phyloP scores from a whole-genome alignment of 257 asterid species.

The Przewalskia tangutica region DNA sequence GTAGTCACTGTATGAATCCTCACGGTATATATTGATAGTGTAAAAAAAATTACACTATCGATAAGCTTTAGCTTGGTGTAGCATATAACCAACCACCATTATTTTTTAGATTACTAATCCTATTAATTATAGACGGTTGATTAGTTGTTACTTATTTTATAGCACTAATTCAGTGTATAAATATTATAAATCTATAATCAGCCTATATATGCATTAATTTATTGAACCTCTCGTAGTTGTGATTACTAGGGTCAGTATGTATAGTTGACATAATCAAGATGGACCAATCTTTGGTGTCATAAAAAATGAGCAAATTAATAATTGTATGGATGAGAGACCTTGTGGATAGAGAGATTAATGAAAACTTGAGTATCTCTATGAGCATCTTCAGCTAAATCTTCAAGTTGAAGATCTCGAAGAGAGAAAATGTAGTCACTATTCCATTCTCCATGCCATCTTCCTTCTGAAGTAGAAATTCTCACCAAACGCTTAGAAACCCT shows the following conservation, averaged over 20 bases:
- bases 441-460: constrained; percentile 72
- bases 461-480: constrained; percentile 59
- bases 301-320: neutral
- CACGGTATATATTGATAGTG: too few species aligned
- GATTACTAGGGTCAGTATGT: neutral
- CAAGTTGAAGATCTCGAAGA: constrained; percentile 43
- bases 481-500: constrained; percentile 31
- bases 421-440: constrained; percentile 40
- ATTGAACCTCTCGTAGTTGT: neutral
- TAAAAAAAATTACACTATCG: too few species aligned
- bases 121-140: too few species aligned
- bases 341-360: constrained; percentile 44
- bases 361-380: constrained; percentile 29
- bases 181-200: too few species aligned
- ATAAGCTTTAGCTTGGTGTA: too few species aligned
- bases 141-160: too few species aligned
- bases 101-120: too few species aligned
- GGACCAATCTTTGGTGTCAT: neutral
- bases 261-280: neutral
- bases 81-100: too few species aligned
- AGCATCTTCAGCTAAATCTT: constrained; percentile 35
- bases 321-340: constrained; percentile 24
- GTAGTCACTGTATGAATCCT: too few species aligned
- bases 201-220: neutral
- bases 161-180: too few species aligned